Percentiles rank a stretch among this genome's conserved stretches.
phyloP scores from a whole-genome alignment of 2,329 filamentous ascomycete genomes.

The Arthroderma sp. region DNA sequence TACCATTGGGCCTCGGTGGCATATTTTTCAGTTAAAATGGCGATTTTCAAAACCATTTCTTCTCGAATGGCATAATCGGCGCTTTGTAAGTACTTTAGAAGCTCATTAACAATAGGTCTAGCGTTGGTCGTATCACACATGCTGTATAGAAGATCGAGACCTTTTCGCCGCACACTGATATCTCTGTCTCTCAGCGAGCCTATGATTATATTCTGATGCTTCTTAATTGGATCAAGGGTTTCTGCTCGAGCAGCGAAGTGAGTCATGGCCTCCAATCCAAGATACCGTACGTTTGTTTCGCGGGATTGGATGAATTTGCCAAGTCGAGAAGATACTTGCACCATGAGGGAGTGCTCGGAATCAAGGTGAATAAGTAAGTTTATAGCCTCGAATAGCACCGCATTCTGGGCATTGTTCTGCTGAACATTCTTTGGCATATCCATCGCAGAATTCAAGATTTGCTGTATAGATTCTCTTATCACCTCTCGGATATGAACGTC shows the following conservation, averaged over 20 bases:
- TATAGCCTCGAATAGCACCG: slow-evolving; percentile 94
- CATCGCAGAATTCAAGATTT: slow-evolving; percentile 79
- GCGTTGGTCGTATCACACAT: slow-evolving; percentile 98
- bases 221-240: slow-evolving; percentile 92
- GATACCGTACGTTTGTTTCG: slow-evolving; percentile 93
- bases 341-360: slow-evolving; percentile 86
- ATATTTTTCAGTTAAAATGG: slow-evolving; percentile 95
- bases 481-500: slow-evolving; percentile 84
- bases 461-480: slow-evolving; percentile 81
- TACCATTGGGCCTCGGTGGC: slow-evolving; percentile 99
- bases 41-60: slow-evolving; percentile 98
- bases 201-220: slow-evolving; percentile 91
- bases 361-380: slow-evolving; percentile 97
- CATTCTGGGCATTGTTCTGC: slow-evolving; percentile 98
- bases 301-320: slow-evolving; percentile 94
- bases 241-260: slow-evolving; percentile 89
- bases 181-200: slow-evolving; percentile 88
- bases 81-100: slow-evolving; percentile 86
- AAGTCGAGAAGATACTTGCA: slow-evolving; percentile 80
- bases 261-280: slow-evolving; percentile 94
- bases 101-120: slow-evolving; percentile 80
- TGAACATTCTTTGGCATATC: slow-evolving; percentile 97
- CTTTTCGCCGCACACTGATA: slow-evolving; percentile 92
- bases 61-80: slow-evolving; percentile 96
- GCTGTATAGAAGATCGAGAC: slow-evolving; percentile 91